phyloP scores from a whole-genome alignment of 768 basidiomycete species.

The Phlebiopsis gigantea region DNA sequence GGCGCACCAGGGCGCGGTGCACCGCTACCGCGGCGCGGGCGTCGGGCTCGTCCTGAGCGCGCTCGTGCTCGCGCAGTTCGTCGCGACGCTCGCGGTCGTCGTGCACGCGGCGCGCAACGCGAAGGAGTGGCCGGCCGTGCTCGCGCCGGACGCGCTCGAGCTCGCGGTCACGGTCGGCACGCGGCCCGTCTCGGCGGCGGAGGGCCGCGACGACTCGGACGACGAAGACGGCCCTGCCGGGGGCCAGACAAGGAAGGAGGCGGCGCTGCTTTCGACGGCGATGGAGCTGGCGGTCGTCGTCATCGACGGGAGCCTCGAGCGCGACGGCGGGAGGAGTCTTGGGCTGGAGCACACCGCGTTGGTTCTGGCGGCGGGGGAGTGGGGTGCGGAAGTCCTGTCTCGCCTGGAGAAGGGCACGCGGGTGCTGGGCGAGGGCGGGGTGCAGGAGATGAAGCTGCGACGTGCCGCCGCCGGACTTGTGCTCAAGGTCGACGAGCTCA shows the following conservation, averaged over 20 bases:
- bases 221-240: constrained; percentile 10
- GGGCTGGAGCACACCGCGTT: constrained; percentile 71
- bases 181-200: constrained; percentile 45
- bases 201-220: constrained; percentile 27
- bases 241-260: constrained; percentile 42
- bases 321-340: constrained; percentile 73
- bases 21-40: constrained; percentile 66
- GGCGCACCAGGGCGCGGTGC: constrained; percentile 44
- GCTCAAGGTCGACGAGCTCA: constrained; percentile 71
- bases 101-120: constrained; percentile 81
- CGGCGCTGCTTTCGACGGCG: constrained; percentile 66
- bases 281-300: constrained; percentile 76
- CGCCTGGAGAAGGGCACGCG: constrained; percentile 59
- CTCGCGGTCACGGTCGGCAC: constrained; percentile 73
- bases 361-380: constrained; percentile 70
- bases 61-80: constrained; percentile 66
- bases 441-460: constrained; percentile 54
- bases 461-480: constrained; percentile 77
- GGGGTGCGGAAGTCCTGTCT: constrained; percentile 68
- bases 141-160: constrained; percentile 80
- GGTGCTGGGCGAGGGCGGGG: constrained; percentile 60
- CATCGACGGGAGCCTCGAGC: constrained; percentile 66
- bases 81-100: constrained; percentile 72
- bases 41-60: constrained; percentile 81
- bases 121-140: constrained; percentile 70